A percentile compares a stretch with the other conserved stretches of the same genome.
Conservation (phyloP, 2,329 filamentous ascomycete genomes). For the Incumbomyces lentus region DNA sequence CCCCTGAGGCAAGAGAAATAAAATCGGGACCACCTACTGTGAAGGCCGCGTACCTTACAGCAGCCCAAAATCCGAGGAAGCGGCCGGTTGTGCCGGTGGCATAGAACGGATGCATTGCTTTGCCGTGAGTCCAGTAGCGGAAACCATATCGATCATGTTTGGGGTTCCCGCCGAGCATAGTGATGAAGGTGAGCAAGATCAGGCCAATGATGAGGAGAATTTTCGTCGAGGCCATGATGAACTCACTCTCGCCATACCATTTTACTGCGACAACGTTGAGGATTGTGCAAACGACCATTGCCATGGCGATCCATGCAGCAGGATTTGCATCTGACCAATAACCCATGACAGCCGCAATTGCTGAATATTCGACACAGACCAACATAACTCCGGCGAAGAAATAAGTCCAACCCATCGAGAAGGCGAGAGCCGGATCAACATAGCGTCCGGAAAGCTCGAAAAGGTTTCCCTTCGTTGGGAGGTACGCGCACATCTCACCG, state of each 20-base stretch:
- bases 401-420: constrained; percentile 38
- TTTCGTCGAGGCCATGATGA: constrained; percentile 59
- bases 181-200: constrained; percentile 64
- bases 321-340: constrained; percentile 37
- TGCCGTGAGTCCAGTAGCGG: constrained; percentile 51
- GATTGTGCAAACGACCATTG: constrained; percentile 33
- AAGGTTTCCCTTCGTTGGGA: constrained; percentile 31
- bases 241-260: constrained; percentile 65
- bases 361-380: constrained; percentile 39
- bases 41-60: constrained; percentile 58
- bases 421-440: constrained; percentile 34
- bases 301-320: constrained; percentile 34
- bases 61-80: constrained; percentile 63
- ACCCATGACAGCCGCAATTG: constrained; percentile 35
- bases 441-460: constrained; percentile 31
- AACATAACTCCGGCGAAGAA: constrained; percentile 36
- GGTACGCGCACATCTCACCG: constrained; percentile 32
- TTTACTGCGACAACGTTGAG: constrained; percentile 62
- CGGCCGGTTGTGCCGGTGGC: constrained; percentile 53
- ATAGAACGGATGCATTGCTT: constrained; percentile 57
- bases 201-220: constrained; percentile 59
- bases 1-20: constrained; percentile 49
- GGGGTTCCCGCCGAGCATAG: constrained; percentile 72
- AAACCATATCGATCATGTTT: constrained; percentile 60
- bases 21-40: constrained; percentile 55